Base-by-base conservation (phyloP, 306 rosid genomes). In the Nissolia schottii region DNA sequence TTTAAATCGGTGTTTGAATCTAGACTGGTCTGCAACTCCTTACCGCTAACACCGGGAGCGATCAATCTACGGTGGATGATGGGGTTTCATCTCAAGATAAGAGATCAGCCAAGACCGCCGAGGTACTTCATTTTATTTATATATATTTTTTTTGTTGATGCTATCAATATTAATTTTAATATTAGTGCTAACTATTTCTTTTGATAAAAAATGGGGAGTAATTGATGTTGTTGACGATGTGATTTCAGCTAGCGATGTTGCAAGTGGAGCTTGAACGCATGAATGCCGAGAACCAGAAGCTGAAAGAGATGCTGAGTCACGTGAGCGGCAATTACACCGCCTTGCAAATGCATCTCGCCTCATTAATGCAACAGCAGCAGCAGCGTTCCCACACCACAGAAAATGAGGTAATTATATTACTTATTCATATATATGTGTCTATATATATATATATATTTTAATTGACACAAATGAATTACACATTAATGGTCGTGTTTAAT, bases 11-110 rank as follows among this genome's bases (percentile, higher is more conserved):
- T n/a, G n/a, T n/a, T n/a, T n/a, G n/a, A n/a, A n/a, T 69, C 3
- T 78, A 94, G 99, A 95, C 96, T 28, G 92, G 96, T 25, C 72
- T 95, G 40, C 96, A 84, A 64, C 97, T 95, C 60, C 85, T 87
- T 18, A 92, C 90, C 51, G 96, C 88, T 1, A 90, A 95, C 62
- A 83, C 89, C 0, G 87, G 96, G 4, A 95, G 99, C 40, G 97
- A 95, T 77, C 89, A 95, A 77, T 95, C 99, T 14, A 86, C 84
- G 38, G 88, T 95, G 10, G 96, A 89, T 53, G 97, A 95, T 72
- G 99, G 93, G 14, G 63, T 85, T 75, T 87, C 97, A 28, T 85
- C 64, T 13, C 87, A 88, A 50, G 78, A 82, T 50, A 91, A 82
- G 68, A 80, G 87, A n/a, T n/a, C n/a, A 77, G 78, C 85, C 64